Percentiles rank a stretch among this genome's conserved stretches.
These are phyloP conservation scores for Podosphaera leucotricha DNA, from an alignment of 2,329 filamentous ascomycete species.

Conservation along the genomic window DNA sequence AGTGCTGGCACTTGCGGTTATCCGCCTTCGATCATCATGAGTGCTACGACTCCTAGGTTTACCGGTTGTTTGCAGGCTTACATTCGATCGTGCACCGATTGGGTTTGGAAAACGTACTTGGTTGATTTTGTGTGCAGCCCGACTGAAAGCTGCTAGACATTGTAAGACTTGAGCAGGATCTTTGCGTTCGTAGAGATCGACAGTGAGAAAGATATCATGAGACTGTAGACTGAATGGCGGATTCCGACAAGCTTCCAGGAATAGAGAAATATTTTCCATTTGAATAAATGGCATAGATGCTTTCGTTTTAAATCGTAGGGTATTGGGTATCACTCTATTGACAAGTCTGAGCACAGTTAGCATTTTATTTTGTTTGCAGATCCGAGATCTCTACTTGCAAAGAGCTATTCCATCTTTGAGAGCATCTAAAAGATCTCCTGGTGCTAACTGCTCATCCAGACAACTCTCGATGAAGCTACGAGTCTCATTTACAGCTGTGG, in stretches of 20 bases:
- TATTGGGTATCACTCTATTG: conserved; percentile 54
- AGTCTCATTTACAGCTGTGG: conserved; percentile 66
- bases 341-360: conserved; percentile 30
- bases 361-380: not conserved
- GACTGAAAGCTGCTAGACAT: conserved; percentile 76
- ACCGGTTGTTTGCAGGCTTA: conserved; percentile 47
- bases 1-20: conserved; percentile 33
- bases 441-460: conserved; percentile 47
- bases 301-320: conserved; percentile 62
- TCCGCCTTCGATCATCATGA: conserved; percentile 21
- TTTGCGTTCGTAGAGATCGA: conserved; percentile 87
- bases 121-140: conserved; percentile 53
- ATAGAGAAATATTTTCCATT: conserved; percentile 98
- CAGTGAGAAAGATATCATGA: conserved; percentile 90
- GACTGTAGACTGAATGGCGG: conserved; percentile 70
- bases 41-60: conserved; percentile 23
- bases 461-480: conserved; percentile 66
- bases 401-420: conserved; percentile 80
- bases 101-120: conserved; percentile 49
- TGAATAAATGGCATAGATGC: conserved; percentile 95
- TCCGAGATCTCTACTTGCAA: conserved; percentile 47
- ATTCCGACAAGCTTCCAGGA: conserved; percentile 67
- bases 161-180: conserved; percentile 91
- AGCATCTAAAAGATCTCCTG: conserved; percentile 57
- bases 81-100: conserved; percentile 46